Evolutionary conservation across 352 stramenopile species (phyloP).

Genomic region (Globisporangium lucens): DNA sequence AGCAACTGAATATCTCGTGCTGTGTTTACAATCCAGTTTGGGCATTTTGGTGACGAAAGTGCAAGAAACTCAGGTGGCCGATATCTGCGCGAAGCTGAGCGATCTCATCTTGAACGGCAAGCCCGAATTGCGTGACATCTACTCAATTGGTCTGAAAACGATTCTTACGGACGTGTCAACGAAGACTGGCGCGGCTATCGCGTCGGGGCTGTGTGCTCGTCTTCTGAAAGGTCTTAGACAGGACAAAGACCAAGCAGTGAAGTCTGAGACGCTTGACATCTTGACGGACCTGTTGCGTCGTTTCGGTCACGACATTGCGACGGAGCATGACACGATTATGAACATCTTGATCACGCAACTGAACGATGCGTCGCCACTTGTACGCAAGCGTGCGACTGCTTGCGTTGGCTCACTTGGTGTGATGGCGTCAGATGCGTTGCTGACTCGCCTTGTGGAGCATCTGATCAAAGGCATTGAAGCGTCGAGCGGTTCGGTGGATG

Average conservation of each 20-base stretch:
- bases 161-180: conserved; percentile 93
- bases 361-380: conserved; percentile 73
- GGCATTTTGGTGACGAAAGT: conserved; percentile 97
- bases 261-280: conserved; percentile 96
- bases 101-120: conserved; percentile 97
- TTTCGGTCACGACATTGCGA: conserved; percentile 91
- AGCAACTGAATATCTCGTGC: not conserved
- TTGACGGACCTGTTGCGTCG: conserved; percentile 95
- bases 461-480: conserved; percentile 90
- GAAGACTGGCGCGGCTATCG: conserved; percentile 85
- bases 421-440: conserved; percentile 93
- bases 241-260: conserved; percentile 78
- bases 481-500: conserved; percentile 66
- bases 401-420: conserved; percentile 95
- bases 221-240: conserved; percentile 63
- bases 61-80: conserved; percentile 91
- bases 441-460: conserved; percentile 92
- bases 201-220: conserved; percentile 58
- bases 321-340: conserved; percentile 90
- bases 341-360: conserved; percentile 84
- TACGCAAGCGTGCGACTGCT: conserved; percentile 95
- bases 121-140: conserved; percentile 97
- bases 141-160: conserved; percentile 98
- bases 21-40: conserved; percentile 42
- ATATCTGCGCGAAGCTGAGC: conserved; percentile 97